Evolutionary conservation across 306 rosid genomes (phyloP).

Genomic region (Ziziphus jujuba): DNA sequence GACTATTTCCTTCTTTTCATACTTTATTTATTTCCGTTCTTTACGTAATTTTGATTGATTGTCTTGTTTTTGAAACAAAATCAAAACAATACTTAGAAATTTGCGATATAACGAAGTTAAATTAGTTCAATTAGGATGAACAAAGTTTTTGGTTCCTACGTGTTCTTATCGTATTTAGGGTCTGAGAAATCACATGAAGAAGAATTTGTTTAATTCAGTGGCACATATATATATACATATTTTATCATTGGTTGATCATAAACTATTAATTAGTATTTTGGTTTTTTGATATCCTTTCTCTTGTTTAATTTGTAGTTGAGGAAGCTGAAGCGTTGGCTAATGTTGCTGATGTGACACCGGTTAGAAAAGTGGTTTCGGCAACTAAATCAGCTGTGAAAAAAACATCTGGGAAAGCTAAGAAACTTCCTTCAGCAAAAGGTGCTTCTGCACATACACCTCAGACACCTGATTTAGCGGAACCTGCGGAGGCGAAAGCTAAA

Average conservation of each 20-base stretch:
- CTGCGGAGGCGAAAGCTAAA: constrained; percentile 30
- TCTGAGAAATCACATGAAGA: not conserved
- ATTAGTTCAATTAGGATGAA: too few relatives aligned
- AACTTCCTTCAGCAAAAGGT: constrained; percentile 11
- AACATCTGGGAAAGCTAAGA: constrained; percentile 31
- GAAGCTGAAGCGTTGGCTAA: constrained; percentile 30
- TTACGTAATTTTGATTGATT: too few relatives aligned
- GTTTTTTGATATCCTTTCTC: not conserved
- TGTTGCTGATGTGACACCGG: constrained; percentile 20
- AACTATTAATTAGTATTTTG: not conserved
- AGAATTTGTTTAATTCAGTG: not conserved
- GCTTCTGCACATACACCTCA: constrained; percentile 15
- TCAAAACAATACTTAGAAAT: too few relatives aligned
- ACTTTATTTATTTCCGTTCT: not conserved
- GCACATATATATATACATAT: too few relatives aligned
- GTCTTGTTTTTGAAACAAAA: too few relatives aligned
- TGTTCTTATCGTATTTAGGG: too few relatives aligned
- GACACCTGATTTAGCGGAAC: constrained; percentile 28
- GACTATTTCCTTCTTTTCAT: not conserved
- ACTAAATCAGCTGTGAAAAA: constrained; percentile 30
- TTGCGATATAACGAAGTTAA: too few relatives aligned
- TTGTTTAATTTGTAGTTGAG: constrained; percentile 25
- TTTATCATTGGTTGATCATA: not conserved
- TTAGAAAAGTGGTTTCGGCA: constrained; percentile 25
- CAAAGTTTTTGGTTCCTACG: too few relatives aligned